Evolutionary conservation across 352 stramenopile genomes (phyloP), one percentile per base, ranked within the genome.

Genomic region (Phytophthora syringae): DNA sequence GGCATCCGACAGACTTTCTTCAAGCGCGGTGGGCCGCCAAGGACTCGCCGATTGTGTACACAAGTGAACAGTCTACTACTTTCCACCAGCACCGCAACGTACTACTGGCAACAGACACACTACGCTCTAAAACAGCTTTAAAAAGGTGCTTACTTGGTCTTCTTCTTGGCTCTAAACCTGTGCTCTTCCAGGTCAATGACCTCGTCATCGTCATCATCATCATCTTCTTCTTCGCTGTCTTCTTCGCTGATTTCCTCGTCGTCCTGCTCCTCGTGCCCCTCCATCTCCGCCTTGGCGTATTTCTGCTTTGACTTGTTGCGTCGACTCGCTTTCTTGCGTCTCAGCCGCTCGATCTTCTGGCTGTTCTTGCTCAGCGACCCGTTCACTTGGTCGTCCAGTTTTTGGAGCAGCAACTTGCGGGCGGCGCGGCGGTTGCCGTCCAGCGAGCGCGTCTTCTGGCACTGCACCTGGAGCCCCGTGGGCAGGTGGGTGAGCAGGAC

Each of bases 401-500:
- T 94, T 56, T 87, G 77, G 25, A 84, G 52, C 63, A 94, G 60
- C 45, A 94, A 60, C 32, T 89, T 87, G 24, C 86, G 82, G 24
- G 86, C 86, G 9, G 86, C 83, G 54, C 84, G 82, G 49, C 86
- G 84, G 48, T 94, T 94, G 68, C 82, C 84, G 50, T 92, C 84
- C 18, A 94, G 75, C 59, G 82, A 92, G 22, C 86, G 83, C 48
- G 86, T 93, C 71, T 92, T 88, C 60, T 94, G 86, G 67, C 82
- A 92, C 24, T 80, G 85, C 61, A 94, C 80, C 44, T 86, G 83
- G 7, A 94, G 54, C 4, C 85, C 89, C 32, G 90, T 94, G 18
- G 90, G 88, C 11, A 80, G 28, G 57, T 97, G 90, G 36, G 89
- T 94, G 34, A 97, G 75, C 59, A 95, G 69, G 50, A 97, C 90